These are phyloP conservation scores for Sicyos edulis DNA, from an alignment of 306 rosid species.

Conservation along the genomic window DNA sequence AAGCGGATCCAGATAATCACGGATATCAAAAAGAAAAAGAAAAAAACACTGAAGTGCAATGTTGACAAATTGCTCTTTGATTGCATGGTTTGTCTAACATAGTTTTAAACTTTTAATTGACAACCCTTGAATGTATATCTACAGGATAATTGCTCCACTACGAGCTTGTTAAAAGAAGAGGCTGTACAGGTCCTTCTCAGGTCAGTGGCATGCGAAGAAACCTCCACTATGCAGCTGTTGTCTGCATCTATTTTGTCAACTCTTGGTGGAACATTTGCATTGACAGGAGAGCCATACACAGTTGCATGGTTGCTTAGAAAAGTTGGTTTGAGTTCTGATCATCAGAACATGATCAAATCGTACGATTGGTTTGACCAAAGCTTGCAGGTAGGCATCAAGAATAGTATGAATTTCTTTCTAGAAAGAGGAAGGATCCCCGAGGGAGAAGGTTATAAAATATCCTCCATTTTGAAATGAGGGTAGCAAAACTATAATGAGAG, in stretches of 20 bases:
- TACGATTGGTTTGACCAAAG: slow-evolving; percentile 56
- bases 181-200: slow-evolving; percentile 49
- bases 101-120: not conserved
- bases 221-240: slow-evolving; percentile 40
- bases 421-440: no score
- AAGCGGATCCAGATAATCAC: no score
- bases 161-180: slow-evolving; percentile 44
- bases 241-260: slow-evolving; percentile 68
- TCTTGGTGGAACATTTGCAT: slow-evolving; percentile 63
- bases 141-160: slow-evolving; percentile 47
- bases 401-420: not conserved
- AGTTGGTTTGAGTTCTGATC: slow-evolving; percentile 53
- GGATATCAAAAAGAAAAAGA: no score
- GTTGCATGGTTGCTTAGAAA: slow-evolving; percentile 71
- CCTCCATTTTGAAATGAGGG: no score
- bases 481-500: no score
- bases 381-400: slow-evolving; percentile 44
- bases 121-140: not conserved
- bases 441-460: no score
- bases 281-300: slow-evolving; percentile 76
- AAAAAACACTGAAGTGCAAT: not conserved
- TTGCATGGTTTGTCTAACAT: not conserved
- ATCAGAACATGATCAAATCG: slow-evolving; percentile 55
- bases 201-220: slow-evolving; percentile 50
- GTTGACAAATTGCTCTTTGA: not conserved